These are phyloP conservation scores for Kwoniella newhampshirensis DNA, from an alignment of 768 basidiomycete species.

Conservation along the genomic window DNA sequence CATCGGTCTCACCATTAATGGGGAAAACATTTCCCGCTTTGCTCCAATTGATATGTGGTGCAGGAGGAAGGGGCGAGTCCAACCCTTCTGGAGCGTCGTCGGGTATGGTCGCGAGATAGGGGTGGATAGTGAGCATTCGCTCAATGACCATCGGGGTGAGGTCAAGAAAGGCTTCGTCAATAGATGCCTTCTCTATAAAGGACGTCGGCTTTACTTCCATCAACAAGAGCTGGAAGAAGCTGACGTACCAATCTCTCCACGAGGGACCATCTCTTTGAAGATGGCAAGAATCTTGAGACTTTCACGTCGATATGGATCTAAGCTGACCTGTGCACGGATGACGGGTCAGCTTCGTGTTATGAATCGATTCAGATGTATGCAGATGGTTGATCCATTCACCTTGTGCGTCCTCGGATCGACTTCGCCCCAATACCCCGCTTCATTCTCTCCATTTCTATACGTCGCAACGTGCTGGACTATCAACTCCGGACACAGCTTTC, in stretches of 20 bases:
- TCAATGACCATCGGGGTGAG: conserved; percentile 78
- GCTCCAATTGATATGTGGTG: conserved; percentile 51
- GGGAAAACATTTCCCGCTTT: conserved; percentile 51
- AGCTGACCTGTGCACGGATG: conserved; percentile 65
- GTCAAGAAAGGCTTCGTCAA: conserved; percentile 96
- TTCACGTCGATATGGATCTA: conserved; percentile 90
- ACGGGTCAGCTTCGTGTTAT: neutral
- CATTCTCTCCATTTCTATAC: conserved; percentile 62
- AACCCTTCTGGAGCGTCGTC: conserved; percentile 66
- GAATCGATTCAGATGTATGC: neutral
- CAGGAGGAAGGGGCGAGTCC: conserved; percentile 54
- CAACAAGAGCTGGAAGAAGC: neutral
- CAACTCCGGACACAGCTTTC: conserved; percentile 79
- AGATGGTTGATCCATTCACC: conserved; percentile 56
- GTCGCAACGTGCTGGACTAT: conserved; percentile 90
- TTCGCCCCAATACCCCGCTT: conserved; percentile 90
- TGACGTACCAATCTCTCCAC: conserved; percentile 75
- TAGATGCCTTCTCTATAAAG: conserved; percentile 86
- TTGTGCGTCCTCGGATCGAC: conserved; percentile 89
- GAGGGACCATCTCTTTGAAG: conserved; percentile 76
- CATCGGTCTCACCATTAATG: conserved; percentile 29
- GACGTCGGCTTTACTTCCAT: neutral
- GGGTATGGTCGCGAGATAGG: conserved; percentile 72
- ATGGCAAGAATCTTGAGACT: conserved; percentile 78
- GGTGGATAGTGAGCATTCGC: conserved; percentile 69